A percentile compares a stretch with the other conserved stretches of the same genome.
Conservation (phyloP, 208 protist genomes). For the Naegleria gruberi region DNA sequence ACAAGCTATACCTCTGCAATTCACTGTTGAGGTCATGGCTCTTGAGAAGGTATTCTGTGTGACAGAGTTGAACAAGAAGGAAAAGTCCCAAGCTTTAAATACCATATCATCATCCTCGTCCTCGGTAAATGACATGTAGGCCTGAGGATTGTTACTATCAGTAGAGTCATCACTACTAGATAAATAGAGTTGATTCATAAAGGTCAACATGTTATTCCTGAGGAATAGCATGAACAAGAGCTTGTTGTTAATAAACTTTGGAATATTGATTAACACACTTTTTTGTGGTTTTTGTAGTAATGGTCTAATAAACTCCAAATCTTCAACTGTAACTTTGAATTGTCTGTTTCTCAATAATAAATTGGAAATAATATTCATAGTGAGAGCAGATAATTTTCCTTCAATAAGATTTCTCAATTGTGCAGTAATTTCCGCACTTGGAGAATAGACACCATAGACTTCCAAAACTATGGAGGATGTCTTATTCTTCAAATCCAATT, state of each 20-base stretch:
- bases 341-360: constrained; percentile 33
- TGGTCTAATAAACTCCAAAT: constrained; percentile 39
- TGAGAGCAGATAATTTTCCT: constrained; percentile 26
- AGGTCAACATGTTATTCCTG: constrained; percentile 32
- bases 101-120: background rate
- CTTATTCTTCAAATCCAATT: background rate
- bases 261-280: constrained; percentile 17
- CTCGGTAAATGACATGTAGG: background rate
- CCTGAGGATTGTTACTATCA: background rate
- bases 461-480: constrained; percentile 19
- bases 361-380: constrained; percentile 21
- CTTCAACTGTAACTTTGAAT: constrained; percentile 31
- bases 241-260: background rate
- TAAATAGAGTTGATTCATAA: constrained; percentile 27
- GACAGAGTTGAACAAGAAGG: background rate
- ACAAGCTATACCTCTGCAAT: background rate
- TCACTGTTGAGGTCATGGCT: background rate
- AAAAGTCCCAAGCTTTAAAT: background rate
- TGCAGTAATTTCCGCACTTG: constrained; percentile 32
- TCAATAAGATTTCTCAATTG: constrained; percentile 36
- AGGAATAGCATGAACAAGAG: constrained; percentile 28
- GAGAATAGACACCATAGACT: constrained; percentile 35
- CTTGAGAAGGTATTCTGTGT: background rate
- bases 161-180: background rate
- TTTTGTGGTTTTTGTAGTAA: constrained; percentile 7